Base-by-base conservation (phyloP, 805 yeast species). In the Cyberlindnera bimundalis region DNA sequence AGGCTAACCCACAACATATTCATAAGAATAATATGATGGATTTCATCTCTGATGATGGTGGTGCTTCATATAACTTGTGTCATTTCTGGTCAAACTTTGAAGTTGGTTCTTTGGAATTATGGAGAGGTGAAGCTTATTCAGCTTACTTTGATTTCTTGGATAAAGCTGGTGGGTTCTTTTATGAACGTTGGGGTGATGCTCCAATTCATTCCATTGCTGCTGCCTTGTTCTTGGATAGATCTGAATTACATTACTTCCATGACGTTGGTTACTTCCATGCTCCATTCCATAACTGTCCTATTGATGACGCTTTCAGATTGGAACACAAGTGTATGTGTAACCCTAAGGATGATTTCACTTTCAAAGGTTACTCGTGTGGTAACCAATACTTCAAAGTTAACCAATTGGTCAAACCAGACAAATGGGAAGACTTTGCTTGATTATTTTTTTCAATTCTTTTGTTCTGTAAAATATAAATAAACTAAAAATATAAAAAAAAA, bases 171-270 rank as follows among this genome's bases (percentile, higher is more conserved):
- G 95, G 95, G 1, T 85, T 85, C 63, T 85, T 77, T 62, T 84
- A 84, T 59, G 93, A 86, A 65, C 71, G 96, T 52, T 87, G 96
- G 95, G 96, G 96, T 33, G 96, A 87, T 63, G 96, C 96, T 2
- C 95, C 95, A 11, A 77, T 86, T 10, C 95, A 85, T 63, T 78
- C 95, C 1, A 74, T 86, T 40, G 93, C 85, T 18, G 84, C 82
- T 8, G 61, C 88, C 1, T 59, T 83, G 36, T 74, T 84, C 57
- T 60, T 81, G 37, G 74, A 76, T 47, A 70, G 69, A 52, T 66
- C 70, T 24, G 73, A 82, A 55, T 51, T 86, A 23, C 89, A 83
- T 60, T 83, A 74, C 67, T 83, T 87, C 60, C 80, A 78, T 40
- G 84, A 85, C 47, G 68, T 86, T 33, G 95, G 95, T 14, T 86